These are phyloP conservation scores for Monosporascus sp. DNA, from an alignment of 2,329 filamentous ascomycete species.

Conservation along the genomic window DNA sequence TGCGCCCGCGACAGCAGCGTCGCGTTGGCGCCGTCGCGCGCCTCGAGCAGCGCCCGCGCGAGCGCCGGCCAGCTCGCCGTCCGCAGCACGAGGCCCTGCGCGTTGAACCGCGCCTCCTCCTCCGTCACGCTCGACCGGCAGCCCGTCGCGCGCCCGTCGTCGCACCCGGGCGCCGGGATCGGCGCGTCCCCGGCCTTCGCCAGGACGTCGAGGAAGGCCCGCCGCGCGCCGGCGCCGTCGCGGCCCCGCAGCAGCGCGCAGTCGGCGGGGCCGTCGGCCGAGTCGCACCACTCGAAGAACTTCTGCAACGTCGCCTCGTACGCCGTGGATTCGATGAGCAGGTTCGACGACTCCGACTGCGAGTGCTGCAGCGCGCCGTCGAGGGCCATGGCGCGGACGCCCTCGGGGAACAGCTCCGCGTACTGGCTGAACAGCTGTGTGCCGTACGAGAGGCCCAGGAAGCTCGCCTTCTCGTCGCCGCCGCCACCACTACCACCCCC, in stretches of 20 bases:
- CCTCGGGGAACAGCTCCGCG: slow-evolving; percentile 37
- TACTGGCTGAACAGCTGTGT: slow-evolving; percentile 38
- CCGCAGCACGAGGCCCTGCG: slow-evolving; percentile 25
- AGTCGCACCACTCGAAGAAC: slow-evolving; percentile 33
- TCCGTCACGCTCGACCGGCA: slow-evolving; percentile 22
- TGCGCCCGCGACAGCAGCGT: slow-evolving; percentile 26
- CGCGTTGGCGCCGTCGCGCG: slow-evolving; percentile 30
- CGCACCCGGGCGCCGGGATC: slow-evolving; percentile 31
- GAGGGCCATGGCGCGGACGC: slow-evolving; percentile 35
- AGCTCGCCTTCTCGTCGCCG: slow-evolving; percentile 19
- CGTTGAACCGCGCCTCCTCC: slow-evolving; percentile 29
- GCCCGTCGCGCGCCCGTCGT: slow-evolving; percentile 10
- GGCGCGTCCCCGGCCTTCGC: slow-evolving; percentile 24
- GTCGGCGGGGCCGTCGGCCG: slow-evolving; percentile 21
- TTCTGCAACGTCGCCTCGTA: slow-evolving; percentile 31
- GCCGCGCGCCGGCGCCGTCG: slow-evolving; percentile 15
- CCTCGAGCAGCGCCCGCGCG: slow-evolving; percentile 17
- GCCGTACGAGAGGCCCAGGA: slow-evolving; percentile 39
- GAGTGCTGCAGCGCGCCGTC: slow-evolving; percentile 40
- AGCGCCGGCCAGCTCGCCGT: slow-evolving; percentile 17
- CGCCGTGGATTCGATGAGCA: slow-evolving; percentile 29
- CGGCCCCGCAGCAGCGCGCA: slow-evolving; percentile 19
- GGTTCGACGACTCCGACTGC: slow-evolving; percentile 27
- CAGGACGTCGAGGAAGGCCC: slow-evolving; percentile 21
- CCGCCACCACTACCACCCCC: slow-evolving; percentile 8